These are phyloP conservation scores for Candida maesae DNA, from an alignment of 805 yeast genomes.

Conservation along the genomic window DNA sequence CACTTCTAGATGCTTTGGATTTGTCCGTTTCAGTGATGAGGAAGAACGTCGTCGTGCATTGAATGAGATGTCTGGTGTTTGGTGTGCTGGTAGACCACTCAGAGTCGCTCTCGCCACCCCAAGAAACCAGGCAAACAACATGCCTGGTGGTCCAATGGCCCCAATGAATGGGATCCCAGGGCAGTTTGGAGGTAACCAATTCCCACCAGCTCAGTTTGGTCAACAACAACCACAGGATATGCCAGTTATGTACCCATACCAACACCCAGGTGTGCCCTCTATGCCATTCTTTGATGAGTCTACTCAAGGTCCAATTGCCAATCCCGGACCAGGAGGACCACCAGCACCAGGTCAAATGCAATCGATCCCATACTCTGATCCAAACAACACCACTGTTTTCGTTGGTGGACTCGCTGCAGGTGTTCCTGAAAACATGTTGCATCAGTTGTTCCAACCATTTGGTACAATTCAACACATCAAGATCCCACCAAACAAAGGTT, in stretches of 20 bases:
- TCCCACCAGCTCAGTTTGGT: constrained; percentile 17
- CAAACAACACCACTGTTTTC: constrained; percentile 70
- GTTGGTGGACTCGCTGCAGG: constrained; percentile 72
- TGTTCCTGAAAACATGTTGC: constrained; percentile 57
- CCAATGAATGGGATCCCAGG: constrained; percentile 5
- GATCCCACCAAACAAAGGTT: constrained; percentile 75
- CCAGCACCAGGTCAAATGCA: constrained; percentile 7
- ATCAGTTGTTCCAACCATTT: constrained; percentile 63
- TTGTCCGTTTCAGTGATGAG: constrained; percentile 71
- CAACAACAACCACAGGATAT: constrained; percentile 22
- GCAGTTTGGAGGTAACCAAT: constrained; percentile 4
- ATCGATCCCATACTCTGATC: constrained; percentile 40
- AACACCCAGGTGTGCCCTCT: constrained; percentile 18
- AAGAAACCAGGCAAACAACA: constrained; percentile 36
- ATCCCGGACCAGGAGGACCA: no score
- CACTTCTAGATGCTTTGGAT: constrained; percentile 74
- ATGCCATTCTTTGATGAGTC: constrained; percentile 18
- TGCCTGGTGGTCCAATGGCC: background rate
- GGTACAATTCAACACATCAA: constrained; percentile 68
- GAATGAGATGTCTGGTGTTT: constrained; percentile 71
- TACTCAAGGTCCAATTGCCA: constrained; percentile 10
- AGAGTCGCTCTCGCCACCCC: constrained; percentile 81
- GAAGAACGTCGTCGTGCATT: constrained; percentile 65
- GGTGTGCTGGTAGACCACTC: constrained; percentile 75
- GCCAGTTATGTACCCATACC: constrained; percentile 19